Evolutionary conservation across 495 filamentous ascomycete genomes (phyloP).

Genomic region (Penicillium canariense): DNA sequence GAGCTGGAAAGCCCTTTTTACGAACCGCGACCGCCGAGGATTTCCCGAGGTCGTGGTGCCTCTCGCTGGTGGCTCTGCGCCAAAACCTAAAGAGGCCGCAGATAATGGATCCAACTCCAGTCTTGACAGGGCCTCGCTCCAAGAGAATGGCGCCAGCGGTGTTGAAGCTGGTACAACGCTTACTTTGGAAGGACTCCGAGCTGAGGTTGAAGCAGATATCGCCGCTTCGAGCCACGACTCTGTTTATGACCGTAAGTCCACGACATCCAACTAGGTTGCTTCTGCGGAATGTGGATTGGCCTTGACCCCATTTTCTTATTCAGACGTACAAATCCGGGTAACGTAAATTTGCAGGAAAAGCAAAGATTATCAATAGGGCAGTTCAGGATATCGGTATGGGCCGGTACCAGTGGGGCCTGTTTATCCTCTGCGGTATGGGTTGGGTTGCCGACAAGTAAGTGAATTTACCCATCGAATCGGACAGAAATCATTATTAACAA

Average conservation of each 20-base stretch:
- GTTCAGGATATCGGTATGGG: constrained; percentile 76
- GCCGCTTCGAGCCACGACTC: constrained; percentile 45
- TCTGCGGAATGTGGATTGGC: background rate
- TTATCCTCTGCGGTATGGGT: constrained; percentile 74
- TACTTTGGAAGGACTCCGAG: constrained; percentile 48
- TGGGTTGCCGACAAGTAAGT: constrained; percentile 61
- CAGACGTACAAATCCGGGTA: background rate
- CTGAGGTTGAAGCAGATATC: constrained; percentile 48
- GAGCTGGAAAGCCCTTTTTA: constrained; percentile 41
- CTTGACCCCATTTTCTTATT: background rate
- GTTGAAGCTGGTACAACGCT: constrained; percentile 28
- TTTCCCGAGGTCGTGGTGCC: constrained; percentile 49
- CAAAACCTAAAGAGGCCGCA: constrained; percentile 12
- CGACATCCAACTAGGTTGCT: background rate
- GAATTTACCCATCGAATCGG: background rate
- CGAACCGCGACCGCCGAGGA: constrained; percentile 40
- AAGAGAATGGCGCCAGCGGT: constrained; percentile 34
- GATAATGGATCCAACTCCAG: constrained; percentile 20
- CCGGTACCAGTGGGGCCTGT: constrained; percentile 78
- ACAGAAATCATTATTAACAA: constrained; percentile 9
- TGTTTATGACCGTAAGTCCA: constrained; percentile 54
- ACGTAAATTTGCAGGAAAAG: constrained; percentile 24
- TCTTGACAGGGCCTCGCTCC: constrained; percentile 29
- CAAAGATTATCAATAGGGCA: constrained; percentile 24
- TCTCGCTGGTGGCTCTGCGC: constrained; percentile 31